A percentile compares a stretch with the other conserved stretches of the same genome.
These are phyloP conservation scores for Poteriospumella lacustris DNA, from an alignment of 108 stramenopile genomes.

Conservation along the genomic window DNA sequence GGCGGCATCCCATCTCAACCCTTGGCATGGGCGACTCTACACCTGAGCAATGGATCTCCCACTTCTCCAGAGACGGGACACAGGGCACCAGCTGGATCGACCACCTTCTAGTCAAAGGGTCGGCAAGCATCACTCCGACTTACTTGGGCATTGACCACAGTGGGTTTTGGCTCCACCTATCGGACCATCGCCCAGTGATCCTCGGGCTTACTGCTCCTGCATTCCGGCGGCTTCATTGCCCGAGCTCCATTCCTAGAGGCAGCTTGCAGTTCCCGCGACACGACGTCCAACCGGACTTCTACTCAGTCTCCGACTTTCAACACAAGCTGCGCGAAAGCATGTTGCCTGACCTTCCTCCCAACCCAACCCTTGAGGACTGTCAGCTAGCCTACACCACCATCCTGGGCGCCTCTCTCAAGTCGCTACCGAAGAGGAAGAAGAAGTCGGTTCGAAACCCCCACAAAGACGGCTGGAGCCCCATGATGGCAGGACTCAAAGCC, in stretches of 20 bases:
- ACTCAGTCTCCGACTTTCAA: background rate
- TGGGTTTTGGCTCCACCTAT: background rate
- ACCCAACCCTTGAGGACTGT: background rate
- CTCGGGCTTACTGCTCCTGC: background rate
- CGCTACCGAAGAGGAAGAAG: background rate
- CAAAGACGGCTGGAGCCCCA: background rate
- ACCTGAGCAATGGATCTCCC: background rate
- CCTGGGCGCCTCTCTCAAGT: background rate
- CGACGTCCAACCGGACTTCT: background rate
- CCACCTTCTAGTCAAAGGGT: background rate
- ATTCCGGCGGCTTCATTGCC: background rate
- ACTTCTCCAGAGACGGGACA: constrained; percentile 2
- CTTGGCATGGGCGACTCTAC: background rate
- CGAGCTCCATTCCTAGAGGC: background rate
- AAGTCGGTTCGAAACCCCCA: background rate
- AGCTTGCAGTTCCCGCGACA: background rate
- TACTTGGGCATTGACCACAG: background rate
- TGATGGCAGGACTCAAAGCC: constrained; percentile 1
- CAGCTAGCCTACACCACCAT: background rate
- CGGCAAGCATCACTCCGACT: background rate
- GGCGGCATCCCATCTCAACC: background rate
- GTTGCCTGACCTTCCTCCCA: background rate
- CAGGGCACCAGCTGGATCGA: background rate
- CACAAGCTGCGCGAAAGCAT: background rate
- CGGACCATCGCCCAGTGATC: background rate